Conservation (phyloP, 1,139 yeast species). For the Protomyces lactucae-debilis region DNA sequence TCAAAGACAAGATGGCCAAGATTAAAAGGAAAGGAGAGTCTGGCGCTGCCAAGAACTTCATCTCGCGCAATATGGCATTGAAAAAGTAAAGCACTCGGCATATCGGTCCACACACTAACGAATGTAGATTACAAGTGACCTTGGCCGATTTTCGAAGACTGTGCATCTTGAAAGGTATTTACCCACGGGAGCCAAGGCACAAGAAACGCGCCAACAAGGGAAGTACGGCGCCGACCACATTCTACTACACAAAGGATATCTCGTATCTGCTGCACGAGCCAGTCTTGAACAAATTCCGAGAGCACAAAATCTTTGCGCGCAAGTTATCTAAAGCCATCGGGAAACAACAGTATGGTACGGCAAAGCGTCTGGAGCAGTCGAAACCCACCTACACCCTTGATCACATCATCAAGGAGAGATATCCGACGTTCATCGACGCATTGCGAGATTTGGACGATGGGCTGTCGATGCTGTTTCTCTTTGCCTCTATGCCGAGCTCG, state of each 20-base stretch:
- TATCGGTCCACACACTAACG: not conserved
- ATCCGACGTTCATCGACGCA: constrained; percentile 91
- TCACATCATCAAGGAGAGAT: constrained; percentile 87
- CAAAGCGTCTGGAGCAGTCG: constrained; percentile 73
- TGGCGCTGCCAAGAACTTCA: constrained; percentile 88
- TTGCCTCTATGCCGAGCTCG: constrained; percentile 92
- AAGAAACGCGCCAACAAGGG: constrained; percentile 97
- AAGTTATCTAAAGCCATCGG: constrained; percentile 87
- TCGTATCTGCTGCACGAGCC: constrained; percentile 96
- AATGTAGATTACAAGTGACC: constrained; percentile 64
- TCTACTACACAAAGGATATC: constrained; percentile 89
- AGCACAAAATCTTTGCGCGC: constrained; percentile 88
- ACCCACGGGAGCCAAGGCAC: constrained; percentile 92
- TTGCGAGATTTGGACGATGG: constrained; percentile 93
- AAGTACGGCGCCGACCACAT: constrained; percentile 90
- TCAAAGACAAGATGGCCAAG: constrained; percentile 19
- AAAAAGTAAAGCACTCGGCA: constrained; percentile 48
- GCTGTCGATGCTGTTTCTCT: constrained; percentile 85
- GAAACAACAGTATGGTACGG: constrained; percentile 84
- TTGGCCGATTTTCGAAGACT: constrained; percentile 94
- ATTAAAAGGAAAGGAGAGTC: constrained; percentile 40
- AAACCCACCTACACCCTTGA: constrained; percentile 84
- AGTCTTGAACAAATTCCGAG: constrained; percentile 82
- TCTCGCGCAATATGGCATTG: constrained; percentile 93
- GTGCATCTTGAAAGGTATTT: constrained; percentile 74